Evolutionary conservation across 78 protist species (phyloP).

Genomic region (Diacronema lutheri): DNA sequence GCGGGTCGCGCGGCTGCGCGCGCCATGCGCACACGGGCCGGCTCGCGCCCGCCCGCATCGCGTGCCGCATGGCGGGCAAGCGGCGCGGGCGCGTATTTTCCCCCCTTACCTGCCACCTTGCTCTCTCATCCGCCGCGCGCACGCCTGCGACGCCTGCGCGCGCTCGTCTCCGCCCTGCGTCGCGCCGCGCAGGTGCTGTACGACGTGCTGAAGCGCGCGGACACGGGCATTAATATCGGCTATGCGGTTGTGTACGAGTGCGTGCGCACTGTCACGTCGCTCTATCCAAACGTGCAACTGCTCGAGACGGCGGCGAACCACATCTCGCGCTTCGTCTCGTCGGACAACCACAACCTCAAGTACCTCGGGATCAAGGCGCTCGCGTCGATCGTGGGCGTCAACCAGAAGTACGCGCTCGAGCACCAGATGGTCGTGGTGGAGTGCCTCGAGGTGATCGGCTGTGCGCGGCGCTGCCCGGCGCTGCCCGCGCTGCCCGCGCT

Average conservation of each 20-base stretch:
- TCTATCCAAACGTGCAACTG: constrained; percentile 75
- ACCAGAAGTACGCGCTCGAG: constrained; percentile 54
- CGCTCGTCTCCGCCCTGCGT: neutral
- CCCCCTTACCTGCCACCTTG: constrained; percentile 8
- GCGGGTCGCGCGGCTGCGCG: too few relatives aligned
- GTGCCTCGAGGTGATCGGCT: constrained; percentile 86
- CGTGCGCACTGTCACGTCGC: constrained; percentile 72
- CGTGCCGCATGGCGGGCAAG: neutral
- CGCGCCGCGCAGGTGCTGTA: constrained; percentile 18
- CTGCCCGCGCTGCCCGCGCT: too few relatives aligned
- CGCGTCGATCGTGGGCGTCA: constrained; percentile 62
- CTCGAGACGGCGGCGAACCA: constrained; percentile 64
- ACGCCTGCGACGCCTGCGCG: neutral
- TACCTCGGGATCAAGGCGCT: constrained; percentile 88
- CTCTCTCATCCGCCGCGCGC: neutral
- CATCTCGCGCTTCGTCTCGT: constrained; percentile 64
- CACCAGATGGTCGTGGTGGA: constrained; percentile 87
- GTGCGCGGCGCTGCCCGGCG: too few relatives aligned
- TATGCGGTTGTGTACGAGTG: constrained; percentile 83
- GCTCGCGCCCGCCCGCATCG: neutral
- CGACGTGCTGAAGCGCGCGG: constrained; percentile 70
- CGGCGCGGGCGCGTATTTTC: neutral
- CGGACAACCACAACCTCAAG: constrained; percentile 71
- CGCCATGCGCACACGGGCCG: neutral
- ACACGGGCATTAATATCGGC: constrained; percentile 76